A percentile compares a stretch with the other conserved stretches of the same genome.
These are phyloP conservation scores for Hyaloscypha variabilis DNA, from an alignment of 495 filamentous ascomycete species.

Conservation along the genomic window DNA sequence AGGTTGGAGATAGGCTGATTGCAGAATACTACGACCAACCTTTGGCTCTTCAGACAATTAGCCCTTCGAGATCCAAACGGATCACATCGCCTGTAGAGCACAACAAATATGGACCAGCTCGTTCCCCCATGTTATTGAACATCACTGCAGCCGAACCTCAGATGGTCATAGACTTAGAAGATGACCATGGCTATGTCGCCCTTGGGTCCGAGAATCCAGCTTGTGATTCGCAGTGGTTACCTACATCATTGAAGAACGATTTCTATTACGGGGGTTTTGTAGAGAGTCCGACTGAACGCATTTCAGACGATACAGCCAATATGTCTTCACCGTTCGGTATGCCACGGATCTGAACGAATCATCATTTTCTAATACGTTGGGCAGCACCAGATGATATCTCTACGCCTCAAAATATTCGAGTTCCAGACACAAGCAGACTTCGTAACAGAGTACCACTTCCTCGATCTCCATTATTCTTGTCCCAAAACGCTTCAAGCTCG, in stretches of 20 bases:
- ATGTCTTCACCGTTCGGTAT: slow-evolving; percentile 28
- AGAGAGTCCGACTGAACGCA: slow-evolving; percentile 15
- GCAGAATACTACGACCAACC: neutral
- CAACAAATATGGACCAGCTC: neutral
- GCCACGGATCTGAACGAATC: neutral
- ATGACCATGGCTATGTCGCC: neutral
- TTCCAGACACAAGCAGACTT: slow-evolving; percentile 13
- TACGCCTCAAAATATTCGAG: slow-evolving; percentile 13
- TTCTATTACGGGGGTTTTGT: slow-evolving; percentile 33
- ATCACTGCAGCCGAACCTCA: neutral
- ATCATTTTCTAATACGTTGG: neutral
- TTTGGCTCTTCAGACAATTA: neutral
- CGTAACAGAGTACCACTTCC: slow-evolving; percentile 16
- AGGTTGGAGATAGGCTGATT: slow-evolving; percentile 15
- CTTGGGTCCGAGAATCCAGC: slow-evolving; percentile 24
- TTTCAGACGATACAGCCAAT: neutral
- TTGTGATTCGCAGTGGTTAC: slow-evolving; percentile 3
- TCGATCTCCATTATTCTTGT: slow-evolving; percentile 30
- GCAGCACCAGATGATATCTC: slow-evolving; percentile 29
- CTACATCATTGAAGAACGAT: slow-evolving; percentile 21
- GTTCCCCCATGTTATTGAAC: neutral
- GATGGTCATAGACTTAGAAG: neutral
- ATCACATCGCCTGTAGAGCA: neutral
- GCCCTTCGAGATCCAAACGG: neutral
- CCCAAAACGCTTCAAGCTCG: slow-evolving; percentile 27